A percentile compares a stretch with the other conserved stretches of the same genome.
Conservation (phyloP, 208 protist genomes). For the Polymyxa betae region DNA sequence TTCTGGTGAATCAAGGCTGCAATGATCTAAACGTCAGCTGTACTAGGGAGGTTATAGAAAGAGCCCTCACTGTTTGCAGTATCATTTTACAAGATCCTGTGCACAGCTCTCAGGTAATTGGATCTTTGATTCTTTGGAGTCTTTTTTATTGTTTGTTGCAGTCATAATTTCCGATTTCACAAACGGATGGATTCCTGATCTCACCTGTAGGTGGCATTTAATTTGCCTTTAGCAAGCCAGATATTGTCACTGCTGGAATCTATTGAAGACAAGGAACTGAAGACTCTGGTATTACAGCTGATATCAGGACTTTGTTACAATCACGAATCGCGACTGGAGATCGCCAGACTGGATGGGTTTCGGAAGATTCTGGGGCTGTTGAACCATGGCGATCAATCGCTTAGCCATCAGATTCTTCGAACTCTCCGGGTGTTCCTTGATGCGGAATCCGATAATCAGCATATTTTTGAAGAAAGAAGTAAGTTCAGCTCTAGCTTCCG, state of each 20-base stretch:
- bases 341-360: background rate
- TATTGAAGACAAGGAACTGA: background rate
- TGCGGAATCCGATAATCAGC: background rate
- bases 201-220: background rate
- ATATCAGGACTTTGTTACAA: background rate
- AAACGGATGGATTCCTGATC: too few species aligned
- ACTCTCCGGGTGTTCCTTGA: slow-evolving; percentile 1
- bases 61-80: background rate
- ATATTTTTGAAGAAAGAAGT: background rate
- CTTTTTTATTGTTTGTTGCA: too few species aligned
- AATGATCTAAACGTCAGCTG: too few species aligned
- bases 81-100: background rate
- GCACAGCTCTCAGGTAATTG: background rate
- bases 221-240: background rate
- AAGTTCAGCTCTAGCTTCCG: too few species aligned
- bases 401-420: slow-evolving; percentile 10
- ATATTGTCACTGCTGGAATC: background rate
- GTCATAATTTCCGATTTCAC: too few species aligned
- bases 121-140: too few species aligned
- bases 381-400: background rate
- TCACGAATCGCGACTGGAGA: background rate
- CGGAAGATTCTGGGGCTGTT: background rate
- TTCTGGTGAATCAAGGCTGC: too few species aligned
- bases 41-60: background rate
- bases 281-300: background rate